These are phyloP conservation scores for Tilletia caries DNA, from an alignment of 1,284 basidiomycete species.

Conservation along the genomic window DNA sequence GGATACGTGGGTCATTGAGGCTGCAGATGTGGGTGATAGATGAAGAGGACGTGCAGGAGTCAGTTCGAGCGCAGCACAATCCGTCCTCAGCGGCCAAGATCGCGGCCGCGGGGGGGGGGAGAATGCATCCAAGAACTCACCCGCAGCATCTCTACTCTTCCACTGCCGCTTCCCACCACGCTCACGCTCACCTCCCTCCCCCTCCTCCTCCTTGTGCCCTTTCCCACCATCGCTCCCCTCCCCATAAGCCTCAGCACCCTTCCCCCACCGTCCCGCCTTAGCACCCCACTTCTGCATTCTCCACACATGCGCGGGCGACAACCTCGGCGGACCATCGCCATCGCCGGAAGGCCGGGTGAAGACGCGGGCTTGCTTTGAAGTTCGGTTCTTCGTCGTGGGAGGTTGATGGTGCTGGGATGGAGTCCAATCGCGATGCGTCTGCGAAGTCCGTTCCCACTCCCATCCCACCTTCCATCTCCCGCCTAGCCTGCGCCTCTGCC, in stretches of 20 bases:
- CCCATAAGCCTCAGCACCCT: conserved; percentile 57
- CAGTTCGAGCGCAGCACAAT: too few relatives aligned
- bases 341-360: conserved; percentile 1
- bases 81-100: too few relatives aligned
- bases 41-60: too few relatives aligned
- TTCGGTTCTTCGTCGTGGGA: conserved; percentile 15
- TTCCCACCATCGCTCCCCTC: conserved; percentile 18
- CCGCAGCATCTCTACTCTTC: neutral
- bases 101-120: too few relatives aligned
- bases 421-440: conserved; percentile 10
- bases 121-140: too few relatives aligned
- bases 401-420: neutral
- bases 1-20: too few relatives aligned
- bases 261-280: conserved; percentile 57
- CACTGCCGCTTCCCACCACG: neutral
- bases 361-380: conserved; percentile 8
- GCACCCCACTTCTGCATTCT: conserved; percentile 59
- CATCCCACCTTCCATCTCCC: neutral
- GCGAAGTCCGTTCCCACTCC: conserved; percentile 13
- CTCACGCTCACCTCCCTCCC: neutral
- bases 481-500: neutral
- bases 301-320: conserved; percentile 39
- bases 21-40: too few relatives aligned
- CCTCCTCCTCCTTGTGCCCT: too few relatives aligned
- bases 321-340: conserved; percentile 30